A percentile compares a stretch with the other conserved stretches of the same genome.
phyloP scores from a whole-genome alignment of 768 basidiomycete species.

The Porphyrellus cyaneotinctus region DNA sequence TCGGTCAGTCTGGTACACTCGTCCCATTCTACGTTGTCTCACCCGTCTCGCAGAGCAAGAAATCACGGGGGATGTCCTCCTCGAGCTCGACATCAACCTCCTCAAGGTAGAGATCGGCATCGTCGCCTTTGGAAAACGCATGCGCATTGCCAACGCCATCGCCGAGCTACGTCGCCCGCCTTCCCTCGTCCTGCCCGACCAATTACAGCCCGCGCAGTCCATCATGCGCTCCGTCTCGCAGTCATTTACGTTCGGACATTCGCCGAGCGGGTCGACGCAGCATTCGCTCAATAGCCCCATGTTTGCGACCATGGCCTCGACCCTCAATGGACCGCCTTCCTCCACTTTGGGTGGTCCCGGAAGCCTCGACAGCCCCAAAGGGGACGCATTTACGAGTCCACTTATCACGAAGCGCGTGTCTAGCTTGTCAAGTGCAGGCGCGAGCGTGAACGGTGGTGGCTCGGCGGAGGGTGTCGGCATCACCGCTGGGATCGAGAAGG shows the following conservation, averaged over 20 bases:
- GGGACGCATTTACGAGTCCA: constrained; percentile 15
- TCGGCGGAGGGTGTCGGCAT: constrained; percentile 19
- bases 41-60: constrained; percentile 74
- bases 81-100: constrained; percentile 87
- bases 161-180: constrained; percentile 76
- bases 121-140: constrained; percentile 88
- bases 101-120: constrained; percentile 95
- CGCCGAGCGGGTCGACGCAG: constrained; percentile 38
- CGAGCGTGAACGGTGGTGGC: constrained; percentile 24
- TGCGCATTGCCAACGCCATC: constrained; percentile 91
- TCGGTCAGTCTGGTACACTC: constrained; percentile 49
- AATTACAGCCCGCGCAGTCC: constrained; percentile 32
- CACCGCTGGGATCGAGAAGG: constrained; percentile 20
- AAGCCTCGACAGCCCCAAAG: constrained; percentile 33
- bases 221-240: constrained; percentile 26
- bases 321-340: constrained; percentile 19
- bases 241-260: constrained; percentile 32
- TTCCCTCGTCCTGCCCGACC: constrained; percentile 53
- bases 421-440: constrained; percentile 25
- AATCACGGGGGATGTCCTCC: constrained; percentile 94
- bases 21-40: neutral
- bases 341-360: constrained; percentile 20
- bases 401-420: constrained; percentile 24
- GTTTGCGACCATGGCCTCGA: constrained; percentile 31
- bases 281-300: constrained; percentile 44